Percentiles rank a stretch among this genome's conserved stretches.
Conservation (phyloP, 176 grass and related monocot genomes). For the Rhynchospora breviuscula region DNA sequence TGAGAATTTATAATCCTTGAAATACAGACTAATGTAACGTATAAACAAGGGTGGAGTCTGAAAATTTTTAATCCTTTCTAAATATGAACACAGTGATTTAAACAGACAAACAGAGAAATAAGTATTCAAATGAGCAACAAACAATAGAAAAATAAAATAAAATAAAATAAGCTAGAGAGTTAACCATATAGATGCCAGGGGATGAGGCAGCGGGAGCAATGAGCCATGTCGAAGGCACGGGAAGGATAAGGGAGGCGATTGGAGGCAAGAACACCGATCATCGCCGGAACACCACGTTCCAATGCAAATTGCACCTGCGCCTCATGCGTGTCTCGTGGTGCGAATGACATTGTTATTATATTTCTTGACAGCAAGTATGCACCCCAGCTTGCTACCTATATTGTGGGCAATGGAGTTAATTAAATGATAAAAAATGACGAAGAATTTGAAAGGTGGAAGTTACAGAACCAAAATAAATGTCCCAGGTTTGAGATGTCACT, state of each 20-base stretch:
- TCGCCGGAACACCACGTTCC: conserved; percentile 83
- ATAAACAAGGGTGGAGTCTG: background rate
- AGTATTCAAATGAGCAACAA: background rate
- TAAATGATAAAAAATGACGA: background rate
- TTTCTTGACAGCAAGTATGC: conserved; percentile 67
- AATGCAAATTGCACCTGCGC: conserved; percentile 97
- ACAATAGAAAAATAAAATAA: background rate
- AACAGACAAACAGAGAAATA: background rate
- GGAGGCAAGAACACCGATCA: conserved; percentile 84
- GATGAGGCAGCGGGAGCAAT: conserved; percentile 94
- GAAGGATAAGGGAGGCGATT: conserved; percentile 77
- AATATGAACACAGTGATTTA: background rate
- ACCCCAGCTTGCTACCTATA: conserved; percentile 92
- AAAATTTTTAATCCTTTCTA: too few species aligned
- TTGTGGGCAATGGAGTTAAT: background rate
- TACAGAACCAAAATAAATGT: background rate
- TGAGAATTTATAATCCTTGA: background rate
- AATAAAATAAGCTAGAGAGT: background rate
- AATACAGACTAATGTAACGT: background rate
- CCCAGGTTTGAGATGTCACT: background rate
- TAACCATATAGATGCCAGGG: conserved; percentile 74
- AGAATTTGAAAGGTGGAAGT: background rate
- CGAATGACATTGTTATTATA: conserved; percentile 88
- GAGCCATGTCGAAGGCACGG: conserved; percentile 89
- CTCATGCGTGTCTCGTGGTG: conserved; percentile 82